phyloP scores from a whole-genome alignment of 2,329 filamentous ascomycete species.

The Colletotrichum orchidophilum region DNA sequence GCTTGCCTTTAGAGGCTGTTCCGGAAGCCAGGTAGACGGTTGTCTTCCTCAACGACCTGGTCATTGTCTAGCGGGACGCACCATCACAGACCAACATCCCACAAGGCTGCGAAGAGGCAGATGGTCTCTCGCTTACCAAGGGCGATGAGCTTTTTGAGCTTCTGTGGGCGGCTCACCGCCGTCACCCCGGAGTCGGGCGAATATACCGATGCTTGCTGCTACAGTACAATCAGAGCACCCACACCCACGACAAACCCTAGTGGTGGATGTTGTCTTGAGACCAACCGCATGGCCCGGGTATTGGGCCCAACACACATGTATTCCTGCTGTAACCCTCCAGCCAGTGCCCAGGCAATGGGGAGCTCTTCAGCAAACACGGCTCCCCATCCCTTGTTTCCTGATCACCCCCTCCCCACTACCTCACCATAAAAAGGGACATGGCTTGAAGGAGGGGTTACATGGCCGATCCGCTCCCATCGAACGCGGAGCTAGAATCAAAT shows the following conservation, averaged over 20 bases:
- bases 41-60: slow-evolving; percentile 20
- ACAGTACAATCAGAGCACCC: not conserved
- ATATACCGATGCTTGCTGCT: not conserved
- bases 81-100: slow-evolving; percentile 8
- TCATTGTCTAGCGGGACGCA: slow-evolving; percentile 17
- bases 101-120: not conserved
- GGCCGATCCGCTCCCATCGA: slow-evolving; percentile 22
- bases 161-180: not conserved
- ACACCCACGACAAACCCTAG: slow-evolving; percentile 6
- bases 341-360: slow-evolving; percentile 22
- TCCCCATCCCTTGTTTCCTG: slow-evolving; percentile 26
- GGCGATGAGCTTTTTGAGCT: not conserved
- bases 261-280: slow-evolving; percentile 4
- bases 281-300: slow-evolving; percentile 23
- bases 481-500: slow-evolving; percentile 26
- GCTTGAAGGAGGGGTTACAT: slow-evolving; percentile 31
- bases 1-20: slow-evolving; percentile 17
- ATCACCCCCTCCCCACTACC: slow-evolving; percentile 1
- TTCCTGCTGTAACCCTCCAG: slow-evolving; percentile 17
- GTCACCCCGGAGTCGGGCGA: not conserved
- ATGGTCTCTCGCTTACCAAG: not conserved
- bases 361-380: slow-evolving; percentile 29
- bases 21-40: slow-evolving; percentile 30
- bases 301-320: slow-evolving; percentile 7
- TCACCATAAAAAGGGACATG: slow-evolving; percentile 1